Evolutionary conservation across 129 eudicot genomes (phyloP).

Genomic region (Saposhnikovia divaricata): DNA sequence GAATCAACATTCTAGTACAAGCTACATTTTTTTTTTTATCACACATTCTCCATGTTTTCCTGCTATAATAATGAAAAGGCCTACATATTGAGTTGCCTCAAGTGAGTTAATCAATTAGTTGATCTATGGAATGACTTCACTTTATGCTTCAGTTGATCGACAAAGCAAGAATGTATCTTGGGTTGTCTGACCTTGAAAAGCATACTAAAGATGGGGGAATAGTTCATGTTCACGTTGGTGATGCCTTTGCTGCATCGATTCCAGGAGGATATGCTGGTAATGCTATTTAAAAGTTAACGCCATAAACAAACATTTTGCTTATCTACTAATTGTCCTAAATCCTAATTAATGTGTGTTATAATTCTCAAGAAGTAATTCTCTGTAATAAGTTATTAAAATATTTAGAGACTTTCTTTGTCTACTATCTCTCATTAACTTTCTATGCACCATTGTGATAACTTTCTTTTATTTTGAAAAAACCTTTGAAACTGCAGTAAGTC

Average conservation of each 20-base stretch:
- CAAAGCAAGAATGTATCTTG: slow-evolving; percentile 74
- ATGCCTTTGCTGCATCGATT: slow-evolving; percentile 60
- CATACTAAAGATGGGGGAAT: slow-evolving; percentile 55
- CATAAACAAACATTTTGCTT: not conserved
- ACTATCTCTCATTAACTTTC: not conserved
- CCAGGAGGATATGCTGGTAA: slow-evolving; percentile 91
- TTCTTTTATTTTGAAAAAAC: not conserved
- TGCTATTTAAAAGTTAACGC: not conserved
- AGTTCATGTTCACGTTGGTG: slow-evolving; percentile 68
- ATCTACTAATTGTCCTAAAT: not conserved
- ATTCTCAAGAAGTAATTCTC: not conserved
- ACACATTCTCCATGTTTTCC: not conserved
- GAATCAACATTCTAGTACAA: not conserved
- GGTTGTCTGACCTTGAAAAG: slow-evolving; percentile 70
- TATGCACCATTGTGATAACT: not conserved
- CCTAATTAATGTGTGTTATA: not conserved
- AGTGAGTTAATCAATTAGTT: slow-evolving; percentile 1
- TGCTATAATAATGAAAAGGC: not conserved
- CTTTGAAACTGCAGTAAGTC: not conserved
- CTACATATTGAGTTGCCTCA: not conserved
- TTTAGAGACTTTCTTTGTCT: not conserved
- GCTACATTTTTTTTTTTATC: not conserved
- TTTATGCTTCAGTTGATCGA: slow-evolving; percentile 46
- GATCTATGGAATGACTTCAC: slow-evolving; percentile 3
- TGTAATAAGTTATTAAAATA: not conserved